phyloP scores from a whole-genome alignment of 371 early-diverging fungal species.

The Lichtheimia hyalospora region DNA sequence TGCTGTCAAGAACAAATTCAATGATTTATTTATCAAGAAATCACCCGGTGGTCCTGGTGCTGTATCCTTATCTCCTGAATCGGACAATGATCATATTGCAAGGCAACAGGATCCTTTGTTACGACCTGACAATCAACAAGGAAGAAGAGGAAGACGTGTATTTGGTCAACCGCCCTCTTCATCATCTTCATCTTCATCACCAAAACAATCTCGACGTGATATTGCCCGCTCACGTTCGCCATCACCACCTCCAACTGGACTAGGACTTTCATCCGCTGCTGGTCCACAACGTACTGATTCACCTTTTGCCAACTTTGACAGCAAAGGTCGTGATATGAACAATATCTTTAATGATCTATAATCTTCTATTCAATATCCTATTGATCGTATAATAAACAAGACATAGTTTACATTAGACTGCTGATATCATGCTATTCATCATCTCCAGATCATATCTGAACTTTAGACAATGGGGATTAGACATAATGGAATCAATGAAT shows the following conservation, averaged over 20 bases:
- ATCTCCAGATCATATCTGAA: too few species aligned
- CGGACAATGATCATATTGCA: background rate
- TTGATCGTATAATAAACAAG: too few species aligned
- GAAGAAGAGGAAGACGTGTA: constrained; percentile 19
- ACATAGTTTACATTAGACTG: too few species aligned
- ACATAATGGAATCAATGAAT: too few species aligned
- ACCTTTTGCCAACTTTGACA: constrained; percentile 24
- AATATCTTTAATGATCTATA: constrained; percentile 5
- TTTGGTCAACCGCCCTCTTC: constrained; percentile 26
- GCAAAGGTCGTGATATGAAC: background rate
- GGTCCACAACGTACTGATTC: constrained; percentile 6
- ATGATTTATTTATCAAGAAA: constrained; percentile 24
- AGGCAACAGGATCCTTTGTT: background rate
- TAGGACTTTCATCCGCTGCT: background rate
- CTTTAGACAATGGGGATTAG: too few species aligned
- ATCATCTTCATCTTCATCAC: background rate
- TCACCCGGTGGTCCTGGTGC: constrained; percentile 1
- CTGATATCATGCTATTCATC: too few species aligned
- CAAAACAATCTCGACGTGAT: background rate
- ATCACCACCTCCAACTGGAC: constrained; percentile 25
- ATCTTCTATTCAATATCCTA: background rate
- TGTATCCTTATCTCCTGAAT: background rate
- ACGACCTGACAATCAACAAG: constrained; percentile 10
- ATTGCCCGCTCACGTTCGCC: constrained; percentile 23
- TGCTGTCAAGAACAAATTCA: constrained; percentile 26